phyloP scores from a whole-genome alignment of 257 asterid genomes.

The Paraleonurus japonicus region DNA sequence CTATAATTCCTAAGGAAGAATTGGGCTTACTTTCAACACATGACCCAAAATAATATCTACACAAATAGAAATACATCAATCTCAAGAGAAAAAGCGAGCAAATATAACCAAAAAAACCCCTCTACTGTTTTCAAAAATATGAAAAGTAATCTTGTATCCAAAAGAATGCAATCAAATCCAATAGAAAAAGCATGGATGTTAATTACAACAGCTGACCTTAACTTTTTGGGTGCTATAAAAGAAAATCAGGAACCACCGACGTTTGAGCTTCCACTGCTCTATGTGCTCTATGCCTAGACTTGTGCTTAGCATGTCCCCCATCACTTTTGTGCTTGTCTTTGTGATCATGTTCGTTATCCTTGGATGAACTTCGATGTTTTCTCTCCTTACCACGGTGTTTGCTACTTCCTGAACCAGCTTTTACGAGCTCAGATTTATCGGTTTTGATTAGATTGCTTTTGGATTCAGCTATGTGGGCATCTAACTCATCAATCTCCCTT shows the following conservation, averaged over 20 bases:
- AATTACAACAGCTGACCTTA: slow-evolving; percentile 36
- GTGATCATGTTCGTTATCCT: slow-evolving; percentile 50
- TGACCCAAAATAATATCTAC: not conserved
- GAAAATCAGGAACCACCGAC: slow-evolving; percentile 82
- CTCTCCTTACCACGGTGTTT: slow-evolving; percentile 58
- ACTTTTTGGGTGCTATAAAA: slow-evolving; percentile 45
- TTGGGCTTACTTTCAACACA: not conserved
- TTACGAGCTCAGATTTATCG: slow-evolving; percentile 37
- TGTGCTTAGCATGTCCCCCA: slow-evolving; percentile 49
- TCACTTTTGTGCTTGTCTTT: slow-evolving; percentile 51
- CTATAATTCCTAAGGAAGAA: not conserved
- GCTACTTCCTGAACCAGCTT: slow-evolving; percentile 43
- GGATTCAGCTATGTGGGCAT: slow-evolving; percentile 28
- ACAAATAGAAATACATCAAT: not conserved
- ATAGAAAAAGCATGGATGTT: slow-evolving; percentile 15
- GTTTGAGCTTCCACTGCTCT: slow-evolving; percentile 51
- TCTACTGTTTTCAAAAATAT: not conserved
- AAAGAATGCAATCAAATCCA: slow-evolving; percentile 35
- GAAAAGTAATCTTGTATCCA: slow-evolving; percentile 1
- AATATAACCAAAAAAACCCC: slow-evolving; percentile 7
- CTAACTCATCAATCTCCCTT: slow-evolving; percentile 35
- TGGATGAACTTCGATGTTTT: slow-evolving; percentile 43
- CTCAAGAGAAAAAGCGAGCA: slow-evolving; percentile 18
- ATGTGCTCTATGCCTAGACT: slow-evolving; percentile 62
- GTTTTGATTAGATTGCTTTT: slow-evolving; percentile 21